Conservation (phyloP, 2,329 filamentous ascomycete genomes). For the Fusarium nurragi region DNA sequence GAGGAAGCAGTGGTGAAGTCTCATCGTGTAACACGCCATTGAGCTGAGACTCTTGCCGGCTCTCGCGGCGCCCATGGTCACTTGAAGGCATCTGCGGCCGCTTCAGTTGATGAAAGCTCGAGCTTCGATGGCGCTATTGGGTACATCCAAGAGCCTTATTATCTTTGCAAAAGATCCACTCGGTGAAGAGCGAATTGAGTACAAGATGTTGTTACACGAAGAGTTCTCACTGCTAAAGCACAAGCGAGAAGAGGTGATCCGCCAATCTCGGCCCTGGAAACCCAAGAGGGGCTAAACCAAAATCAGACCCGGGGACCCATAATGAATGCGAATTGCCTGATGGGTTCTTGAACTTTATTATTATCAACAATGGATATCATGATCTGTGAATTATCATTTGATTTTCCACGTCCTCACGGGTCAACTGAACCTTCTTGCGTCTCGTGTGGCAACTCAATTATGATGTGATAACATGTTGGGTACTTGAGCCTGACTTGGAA, state of each 20-base stretch:
- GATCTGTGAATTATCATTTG: not conserved
- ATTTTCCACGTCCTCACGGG: not conserved
- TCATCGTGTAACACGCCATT: slow-evolving; percentile 29
- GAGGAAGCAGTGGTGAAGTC: slow-evolving; percentile 29
- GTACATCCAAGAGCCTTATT: not conserved
- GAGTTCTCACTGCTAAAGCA: slow-evolving; percentile 16
- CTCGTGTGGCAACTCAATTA: not conserved
- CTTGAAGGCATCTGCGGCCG: slow-evolving; percentile 14
- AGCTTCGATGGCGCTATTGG: not conserved
- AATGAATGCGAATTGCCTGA: not conserved
- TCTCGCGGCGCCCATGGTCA: slow-evolving; percentile 18
- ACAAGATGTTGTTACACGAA: slow-evolving; percentile 11
- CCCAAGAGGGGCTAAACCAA: not conserved
- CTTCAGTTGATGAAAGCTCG: not conserved
- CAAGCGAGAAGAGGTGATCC: slow-evolving; percentile 3
- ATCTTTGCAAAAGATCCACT: slow-evolving; percentile 14
- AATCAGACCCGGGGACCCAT: slow-evolving; percentile 5
- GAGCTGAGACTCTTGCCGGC: slow-evolving; percentile 2
- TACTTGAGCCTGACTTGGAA: not conserved
- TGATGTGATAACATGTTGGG: not conserved
- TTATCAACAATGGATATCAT: not conserved
- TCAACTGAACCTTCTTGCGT: not conserved
- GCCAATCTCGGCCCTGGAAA: slow-evolving; percentile 25
- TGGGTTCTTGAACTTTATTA: not conserved
- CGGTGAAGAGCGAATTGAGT: slow-evolving; percentile 6